Percentiles rank a stretch among this genome's conserved stretches.
Conservation (phyloP, 768 basidiomycete genomes). For the Tephrocybe sp. region DNA sequence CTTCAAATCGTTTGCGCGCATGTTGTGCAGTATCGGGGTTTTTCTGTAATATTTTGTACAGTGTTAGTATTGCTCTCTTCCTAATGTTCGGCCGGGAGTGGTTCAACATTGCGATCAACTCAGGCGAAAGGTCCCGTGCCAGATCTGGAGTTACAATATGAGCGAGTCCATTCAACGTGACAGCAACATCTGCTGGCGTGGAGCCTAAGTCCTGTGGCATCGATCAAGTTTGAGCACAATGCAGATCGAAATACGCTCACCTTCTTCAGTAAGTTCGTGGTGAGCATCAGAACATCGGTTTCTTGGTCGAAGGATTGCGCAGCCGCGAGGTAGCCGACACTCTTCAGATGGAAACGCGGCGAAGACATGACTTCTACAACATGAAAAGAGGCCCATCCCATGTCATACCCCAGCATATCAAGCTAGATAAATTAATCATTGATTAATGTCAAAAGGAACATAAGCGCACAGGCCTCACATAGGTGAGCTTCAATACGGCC, state of each 20-base stretch:
- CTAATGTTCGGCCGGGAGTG: constrained; percentile 89
- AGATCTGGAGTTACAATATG: constrained; percentile 85
- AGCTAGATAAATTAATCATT: constrained; percentile 53
- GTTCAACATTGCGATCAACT: constrained; percentile 82
- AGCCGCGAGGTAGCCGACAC: constrained; percentile 94
- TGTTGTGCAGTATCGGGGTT: constrained; percentile 78
- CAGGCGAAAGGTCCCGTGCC: constrained; percentile 86
- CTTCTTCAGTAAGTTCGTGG: constrained; percentile 95
- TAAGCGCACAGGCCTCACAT: constrained; percentile 66
- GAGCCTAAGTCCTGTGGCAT: constrained; percentile 76
- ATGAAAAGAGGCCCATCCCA: constrained; percentile 95
- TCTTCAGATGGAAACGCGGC: constrained; percentile 86
- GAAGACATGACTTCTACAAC: constrained; percentile 99
- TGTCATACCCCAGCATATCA: constrained; percentile 96
- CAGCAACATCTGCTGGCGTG: constrained; percentile 69
- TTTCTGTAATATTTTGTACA: constrained; percentile 78
- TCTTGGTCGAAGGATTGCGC: constrained; percentile 88
- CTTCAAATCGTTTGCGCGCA: constrained; percentile 69
- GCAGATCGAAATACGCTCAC: constrained; percentile 39
- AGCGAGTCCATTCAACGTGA: constrained; percentile 81
- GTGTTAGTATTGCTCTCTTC: constrained; percentile 83
- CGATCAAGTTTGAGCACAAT: constrained; percentile 19
- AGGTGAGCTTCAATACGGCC: constrained; percentile 93
- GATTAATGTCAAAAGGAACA: not conserved
- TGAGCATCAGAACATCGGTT: constrained; percentile 96